These are phyloP conservation scores for Cercospora citrullina DNA, from an alignment of 2,329 filamentous ascomycete genomes.

Conservation along the genomic window DNA sequence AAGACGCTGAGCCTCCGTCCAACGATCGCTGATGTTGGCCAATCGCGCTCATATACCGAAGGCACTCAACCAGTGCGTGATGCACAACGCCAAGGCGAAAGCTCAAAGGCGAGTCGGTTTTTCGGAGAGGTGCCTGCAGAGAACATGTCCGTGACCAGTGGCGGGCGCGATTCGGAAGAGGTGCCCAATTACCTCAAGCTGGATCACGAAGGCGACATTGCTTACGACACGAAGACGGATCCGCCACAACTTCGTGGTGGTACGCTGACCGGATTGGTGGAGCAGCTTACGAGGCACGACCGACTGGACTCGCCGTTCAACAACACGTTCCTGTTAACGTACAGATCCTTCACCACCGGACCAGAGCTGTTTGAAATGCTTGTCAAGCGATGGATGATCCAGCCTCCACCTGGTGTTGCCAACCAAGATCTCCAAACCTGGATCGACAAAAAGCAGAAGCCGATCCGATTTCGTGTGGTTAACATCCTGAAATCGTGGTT, in stretches of 20 bases:
- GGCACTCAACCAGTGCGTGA: constrained; percentile 40
- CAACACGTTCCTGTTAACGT: constrained; percentile 95
- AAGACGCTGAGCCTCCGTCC: constrained; percentile 48
- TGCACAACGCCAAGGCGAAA: constrained; percentile 40
- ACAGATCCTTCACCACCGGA: constrained; percentile 89
- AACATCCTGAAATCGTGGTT: constrained; percentile 99
- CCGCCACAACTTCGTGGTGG: constrained; percentile 81
- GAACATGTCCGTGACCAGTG: constrained; percentile 34
- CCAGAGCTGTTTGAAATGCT: constrained; percentile 89
- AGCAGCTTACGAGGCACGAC: constrained; percentile 93
- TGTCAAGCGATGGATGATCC: constrained; percentile 86
- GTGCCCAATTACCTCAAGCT: constrained; percentile 80
- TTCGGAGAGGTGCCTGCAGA: constrained; percentile 53
- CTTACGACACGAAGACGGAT: constrained; percentile 80
- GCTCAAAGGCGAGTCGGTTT: constrained; percentile 53
- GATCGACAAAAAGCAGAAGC: constrained; percentile 93
- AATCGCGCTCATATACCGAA: constrained; percentile 68
- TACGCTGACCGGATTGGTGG: constrained; percentile 82
- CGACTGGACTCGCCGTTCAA: constrained; percentile 94
- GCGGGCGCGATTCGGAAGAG: constrained; percentile 64
- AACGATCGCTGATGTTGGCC: constrained; percentile 53
- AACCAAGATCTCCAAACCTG: constrained; percentile 78
- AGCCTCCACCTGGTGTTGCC: constrained; percentile 79
- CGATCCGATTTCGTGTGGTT: constrained; percentile 91
- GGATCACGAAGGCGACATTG: constrained; percentile 84